Conservation (phyloP, 306 rosid species). For the Oemleria cerasiformis region DNA sequence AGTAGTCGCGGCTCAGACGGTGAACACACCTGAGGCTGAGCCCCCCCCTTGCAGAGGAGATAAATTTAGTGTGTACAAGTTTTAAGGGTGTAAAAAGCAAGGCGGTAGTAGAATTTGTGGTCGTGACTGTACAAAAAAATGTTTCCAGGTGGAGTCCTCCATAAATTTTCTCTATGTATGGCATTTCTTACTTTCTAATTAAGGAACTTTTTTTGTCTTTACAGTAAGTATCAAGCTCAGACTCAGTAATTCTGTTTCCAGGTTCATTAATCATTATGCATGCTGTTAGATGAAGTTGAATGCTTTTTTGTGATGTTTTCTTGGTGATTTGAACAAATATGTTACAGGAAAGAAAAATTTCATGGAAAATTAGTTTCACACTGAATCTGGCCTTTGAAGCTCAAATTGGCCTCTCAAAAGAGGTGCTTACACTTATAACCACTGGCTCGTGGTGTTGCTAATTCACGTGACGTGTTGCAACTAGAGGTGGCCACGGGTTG, state of each 20-base stretch:
- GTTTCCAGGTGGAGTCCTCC: conserved; percentile 33
- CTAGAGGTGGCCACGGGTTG: too few species aligned
- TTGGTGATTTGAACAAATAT: neutral
- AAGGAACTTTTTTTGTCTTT: neutral
- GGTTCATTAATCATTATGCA: neutral
- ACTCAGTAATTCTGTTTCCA: neutral
- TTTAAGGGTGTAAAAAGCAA: conserved; percentile 46
- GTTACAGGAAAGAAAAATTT: neutral
- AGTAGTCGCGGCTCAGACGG: conserved; percentile 43
- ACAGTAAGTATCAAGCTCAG: neutral
- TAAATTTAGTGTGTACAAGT: conserved; percentile 42
- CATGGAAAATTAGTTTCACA: neutral
- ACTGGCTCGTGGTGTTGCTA: too few species aligned
- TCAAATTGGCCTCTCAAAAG: too few species aligned
- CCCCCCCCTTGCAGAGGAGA: conserved; percentile 34
- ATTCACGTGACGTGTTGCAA: too few species aligned
- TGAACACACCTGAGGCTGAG: conserved; percentile 28
- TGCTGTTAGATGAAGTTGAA: neutral
- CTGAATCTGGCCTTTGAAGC: too few species aligned
- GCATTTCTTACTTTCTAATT: conserved; percentile 22
- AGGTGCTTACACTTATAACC: too few species aligned
- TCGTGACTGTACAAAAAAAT: conserved; percentile 40
- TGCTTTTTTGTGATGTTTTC: neutral
- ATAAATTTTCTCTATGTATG: conserved; percentile 11
- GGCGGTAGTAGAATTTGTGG: conserved; percentile 37